Base-by-base conservation (phyloP, 2,329 filamentous ascomycete genomes). In the Cordyceps cicadae region DNA sequence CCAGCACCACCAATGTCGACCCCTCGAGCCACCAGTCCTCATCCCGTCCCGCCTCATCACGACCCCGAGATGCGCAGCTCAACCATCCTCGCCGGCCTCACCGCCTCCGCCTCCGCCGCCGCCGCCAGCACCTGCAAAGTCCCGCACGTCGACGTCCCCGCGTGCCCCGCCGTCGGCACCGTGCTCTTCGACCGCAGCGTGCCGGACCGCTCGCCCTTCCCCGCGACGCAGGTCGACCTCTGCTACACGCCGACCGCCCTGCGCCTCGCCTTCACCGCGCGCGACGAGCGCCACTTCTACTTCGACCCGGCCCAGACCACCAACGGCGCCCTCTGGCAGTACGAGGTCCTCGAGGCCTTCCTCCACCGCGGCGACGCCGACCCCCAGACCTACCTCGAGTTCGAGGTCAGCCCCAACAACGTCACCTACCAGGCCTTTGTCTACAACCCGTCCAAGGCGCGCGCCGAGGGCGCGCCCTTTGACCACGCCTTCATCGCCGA, bases 311-410 rank as follows among this genome's bases (percentile, higher is more conserved):
- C 64, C 29, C 72, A 76, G 51, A 71, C 67, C 58, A 79, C 72
- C 49, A 81, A 81, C 63, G 77, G 75, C 54, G 70, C 75, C 50
- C 76, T 81, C 54, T 81, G 74, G 71, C 65, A 73, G 58, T 81
- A 81, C 66, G 76, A 80, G 64, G 78, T 81, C 41, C 78, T 81
- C 75, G 79, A 81, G 65, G 74, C 74, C 12, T 81, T 81, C 65
- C 73, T 81, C 63, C 71, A 76, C 66, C 72, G 68, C 39, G 79
- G 79, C 57, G 74, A 70, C 62, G 71, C 72, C 45, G 76, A 80
- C 66, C 79, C 79, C 0, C 71, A 75, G 68, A 77, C 74, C 1
- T 81, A 81, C 65, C 70, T 81, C 62, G 79, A 81, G 69, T 78
- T 79, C 65, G 79, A 81, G 67, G 74, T 81, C 48, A 79, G 68